Base-by-base conservation (phyloP, 805 yeast genomes). In the Candida andamanensis region DNA sequence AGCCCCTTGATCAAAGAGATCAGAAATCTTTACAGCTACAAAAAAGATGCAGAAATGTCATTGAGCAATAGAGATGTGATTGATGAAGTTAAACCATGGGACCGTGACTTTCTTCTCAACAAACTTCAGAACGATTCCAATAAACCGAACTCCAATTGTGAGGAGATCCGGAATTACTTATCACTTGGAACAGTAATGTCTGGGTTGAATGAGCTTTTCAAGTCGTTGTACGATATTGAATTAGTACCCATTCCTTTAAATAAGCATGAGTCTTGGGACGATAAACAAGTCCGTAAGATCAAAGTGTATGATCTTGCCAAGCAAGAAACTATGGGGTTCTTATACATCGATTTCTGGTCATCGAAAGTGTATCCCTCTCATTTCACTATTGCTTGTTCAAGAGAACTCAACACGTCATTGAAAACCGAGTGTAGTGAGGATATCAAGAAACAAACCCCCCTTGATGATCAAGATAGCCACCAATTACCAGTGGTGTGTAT, bases 361-460 rank as follows among this genome's bases (percentile, higher is more conserved):
- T 69, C 95, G 33, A 69, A 67, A 6, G 78, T 85, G 1, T 78
- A 81, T 37, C 97, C 98, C 1, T 95, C 97, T 0, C 98, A 92
- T 58, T 92, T 85, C 59, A 92, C 97, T 0, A 85, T 92, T 6
- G 86, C 92, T 40, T 92, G 97, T 49, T 85, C 95, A n/a, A 72
- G 97, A 44, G 75, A 77, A 47, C 72, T 86, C 11, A 78, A 78
- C 46, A 67, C 70, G 1, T 71, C 69, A 32, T 45, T 52, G 59
- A 33, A 55, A 24, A 63, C 41, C 26, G 69, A 62, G 36, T 25
- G 46, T 5, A 30, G 38, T 12, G 46, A 43, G 2, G 41, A 43
- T 2, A 44, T 60, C 43, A 36, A 36, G 17, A 32, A 42, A 4
- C 46, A 50, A 20, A 64, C 56, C 3, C 64, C 61, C 23, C 50